phyloP scores from a whole-genome alignment of 257 asterid species.

The Plantago ovata region DNA sequence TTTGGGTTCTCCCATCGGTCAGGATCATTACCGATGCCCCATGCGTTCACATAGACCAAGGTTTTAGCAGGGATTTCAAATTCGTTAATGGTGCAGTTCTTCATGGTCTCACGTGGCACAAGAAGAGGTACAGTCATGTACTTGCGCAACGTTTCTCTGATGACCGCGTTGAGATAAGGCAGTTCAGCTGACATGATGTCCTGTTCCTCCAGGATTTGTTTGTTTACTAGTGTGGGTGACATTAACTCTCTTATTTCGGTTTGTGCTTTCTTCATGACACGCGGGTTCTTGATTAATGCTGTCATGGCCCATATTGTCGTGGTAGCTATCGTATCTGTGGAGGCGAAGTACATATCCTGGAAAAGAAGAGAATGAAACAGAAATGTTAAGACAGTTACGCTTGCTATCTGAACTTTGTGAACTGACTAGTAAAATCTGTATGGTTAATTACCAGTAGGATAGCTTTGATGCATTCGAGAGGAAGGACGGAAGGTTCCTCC shows the following conservation, averaged over 20 bases:
- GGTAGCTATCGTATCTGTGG: constrained; percentile 23
- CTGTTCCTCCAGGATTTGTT: neutral
- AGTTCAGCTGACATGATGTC: constrained; percentile 1
- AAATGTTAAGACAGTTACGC: no score
- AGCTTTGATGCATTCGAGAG: no score
- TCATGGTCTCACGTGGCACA: constrained; percentile 17
- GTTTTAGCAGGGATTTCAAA: constrained; percentile 20
- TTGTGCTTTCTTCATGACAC: constrained; percentile 14
- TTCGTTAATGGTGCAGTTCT: constrained; percentile 6
- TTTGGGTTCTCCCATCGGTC: constrained; percentile 13
- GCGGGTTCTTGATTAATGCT: constrained; percentile 18
- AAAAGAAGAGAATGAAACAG: neutral
- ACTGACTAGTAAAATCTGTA: no score
- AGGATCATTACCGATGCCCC: constrained; percentile 26
- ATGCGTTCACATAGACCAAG: constrained; percentile 14
- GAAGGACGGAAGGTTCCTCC: neutral
- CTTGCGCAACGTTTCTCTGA: constrained; percentile 21
- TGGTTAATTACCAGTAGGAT: no score
- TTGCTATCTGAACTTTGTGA: no score
- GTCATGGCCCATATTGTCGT: constrained; percentile 25
- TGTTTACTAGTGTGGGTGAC: neutral
- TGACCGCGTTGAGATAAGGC: constrained; percentile 18
- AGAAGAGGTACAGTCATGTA: constrained; percentile 14
- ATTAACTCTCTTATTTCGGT: constrained; percentile 13
- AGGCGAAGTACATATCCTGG: constrained; percentile 25